Percentiles rank a stretch among this genome's conserved stretches.
phyloP scores from a whole-genome alignment of 164 flowering plant species.

The Chimonanthus salicifolius region DNA sequence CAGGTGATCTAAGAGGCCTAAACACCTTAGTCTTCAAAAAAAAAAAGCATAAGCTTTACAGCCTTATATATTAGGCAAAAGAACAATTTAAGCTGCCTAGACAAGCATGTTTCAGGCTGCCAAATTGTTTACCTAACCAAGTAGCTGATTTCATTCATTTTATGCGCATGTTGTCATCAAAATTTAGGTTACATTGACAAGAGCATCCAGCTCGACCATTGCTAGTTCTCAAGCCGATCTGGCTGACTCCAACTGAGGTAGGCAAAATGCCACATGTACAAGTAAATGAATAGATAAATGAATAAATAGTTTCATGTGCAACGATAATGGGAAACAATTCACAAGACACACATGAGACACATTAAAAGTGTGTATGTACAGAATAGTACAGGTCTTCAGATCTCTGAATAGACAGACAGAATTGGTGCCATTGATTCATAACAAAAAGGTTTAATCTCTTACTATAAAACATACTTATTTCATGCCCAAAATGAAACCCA shows the following conservation, averaged over 20 bases:
- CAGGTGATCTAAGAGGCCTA: too few species aligned
- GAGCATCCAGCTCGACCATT: too few species aligned
- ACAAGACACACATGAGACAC: not conserved
- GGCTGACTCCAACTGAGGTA: not conserved
- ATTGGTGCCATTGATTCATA: not conserved
- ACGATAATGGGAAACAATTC: not conserved
- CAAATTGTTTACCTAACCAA: too few species aligned
- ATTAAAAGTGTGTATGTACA: constrained; percentile 14
- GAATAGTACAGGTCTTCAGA: constrained; percentile 10
- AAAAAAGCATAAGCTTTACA: too few species aligned
- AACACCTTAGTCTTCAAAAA: too few species aligned
- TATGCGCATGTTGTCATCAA: not conserved
- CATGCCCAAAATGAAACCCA: constrained; percentile 11
- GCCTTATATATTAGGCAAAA: too few species aligned
- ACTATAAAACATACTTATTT: constrained; percentile 11
- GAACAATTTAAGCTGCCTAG: too few species aligned
- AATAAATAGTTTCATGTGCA: not conserved
- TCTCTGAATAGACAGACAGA: not conserved
- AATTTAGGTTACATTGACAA: too few species aligned
- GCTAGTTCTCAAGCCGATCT: not conserved
- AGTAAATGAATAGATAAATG: too few species aligned
- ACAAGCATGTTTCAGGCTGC: too few species aligned
- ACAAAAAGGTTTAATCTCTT: constrained; percentile 4
- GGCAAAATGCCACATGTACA: not conserved
- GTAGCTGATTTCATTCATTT: not conserved